Evolutionary conservation across 108 stramenopile genomes (phyloP), one percentile per base, ranked within the genome.

Genomic region (Cyclotella choctawhatcheeana): DNA sequence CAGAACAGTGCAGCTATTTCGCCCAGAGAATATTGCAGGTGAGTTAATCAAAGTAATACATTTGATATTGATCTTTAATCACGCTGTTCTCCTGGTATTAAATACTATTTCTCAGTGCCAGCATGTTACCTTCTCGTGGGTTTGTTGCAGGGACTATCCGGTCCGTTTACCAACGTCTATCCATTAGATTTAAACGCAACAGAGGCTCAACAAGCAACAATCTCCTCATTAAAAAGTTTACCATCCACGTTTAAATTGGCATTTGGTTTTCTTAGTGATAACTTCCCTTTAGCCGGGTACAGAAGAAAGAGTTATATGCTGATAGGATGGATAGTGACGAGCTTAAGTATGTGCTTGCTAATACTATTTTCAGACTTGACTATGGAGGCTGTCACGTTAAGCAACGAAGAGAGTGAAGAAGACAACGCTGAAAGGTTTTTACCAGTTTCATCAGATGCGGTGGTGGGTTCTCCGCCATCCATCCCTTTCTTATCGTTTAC

Each of bases 241-340:
- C 91, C 91, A 1, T 82, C 91, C 0, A 74, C 86, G 5, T 88
- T 94, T 79, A 94, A 94, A 59, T 63, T 94, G 12, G 52, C 76
- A 12, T 93, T 93, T 81, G 91, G 91, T 5, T 93, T 93, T 50
- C 52, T 89, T 10, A 85, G 84, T 45, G 91, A 93, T 69, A 90
- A 85, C 63, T 55, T 84, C 3, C 93, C 89, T 13, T 58, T 94
- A 3, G 58, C 61, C 1, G 93, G 93, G 0, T 91, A 87, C 48
- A 71, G 89, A 17, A 78, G 93, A 22, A 94, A 94, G 52, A 85
- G 87, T 4, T 94, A 91, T 75, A 94, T 94, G 93, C 30, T 89
- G 13, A 20, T 87, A 21, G 93, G 90, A 8, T 94, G 93, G 91
- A 52, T 50, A n/a, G 40, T 89, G 22, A 79, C 87, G 1, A 79